Evolutionary conservation across 208 protist species (phyloP).

Genomic region (Wallacemonas sp.): DNA sequence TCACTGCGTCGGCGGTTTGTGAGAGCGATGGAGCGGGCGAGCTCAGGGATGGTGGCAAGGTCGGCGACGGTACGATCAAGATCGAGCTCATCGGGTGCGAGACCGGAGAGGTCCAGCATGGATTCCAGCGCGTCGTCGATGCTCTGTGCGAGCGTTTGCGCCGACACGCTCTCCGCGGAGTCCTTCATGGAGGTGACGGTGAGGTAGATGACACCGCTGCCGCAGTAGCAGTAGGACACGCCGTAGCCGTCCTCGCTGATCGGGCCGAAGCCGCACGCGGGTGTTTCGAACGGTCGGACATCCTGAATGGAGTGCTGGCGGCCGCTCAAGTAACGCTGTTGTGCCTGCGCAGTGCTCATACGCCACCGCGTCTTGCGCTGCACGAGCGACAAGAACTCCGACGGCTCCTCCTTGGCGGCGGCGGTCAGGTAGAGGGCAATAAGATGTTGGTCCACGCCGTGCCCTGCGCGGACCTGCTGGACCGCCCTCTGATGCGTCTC

Average conservation of each 20-base stretch:
- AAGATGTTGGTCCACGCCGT: slow-evolving; percentile 84
- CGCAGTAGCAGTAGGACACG: slow-evolving; percentile 85
- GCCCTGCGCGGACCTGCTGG: slow-evolving; percentile 66
- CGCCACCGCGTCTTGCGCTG: slow-evolving; percentile 70
- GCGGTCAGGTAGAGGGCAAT: slow-evolving; percentile 85
- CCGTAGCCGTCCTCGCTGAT: slow-evolving; percentile 85
- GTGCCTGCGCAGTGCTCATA: slow-evolving; percentile 79
- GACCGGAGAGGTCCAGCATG: slow-evolving; percentile 27
- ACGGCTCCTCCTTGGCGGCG: slow-evolving; percentile 38
- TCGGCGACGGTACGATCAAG: neutral
- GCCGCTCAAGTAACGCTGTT: slow-evolving; percentile 56
- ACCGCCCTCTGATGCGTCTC: slow-evolving; percentile 47
- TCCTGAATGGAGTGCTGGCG: slow-evolving; percentile 33
- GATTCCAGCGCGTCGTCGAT: slow-evolving; percentile 43
- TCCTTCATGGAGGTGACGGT: slow-evolving; percentile 76
- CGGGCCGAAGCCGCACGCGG: slow-evolving; percentile 85
- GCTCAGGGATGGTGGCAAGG: neutral
- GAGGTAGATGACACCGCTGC: slow-evolving; percentile 68
- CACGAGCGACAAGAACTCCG: slow-evolving; percentile 60
- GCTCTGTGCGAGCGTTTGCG: slow-evolving; percentile 29
- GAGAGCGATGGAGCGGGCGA: slow-evolving; percentile 3
- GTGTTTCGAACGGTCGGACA: slow-evolving; percentile 39
- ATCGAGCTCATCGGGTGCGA: neutral
- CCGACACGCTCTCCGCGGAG: slow-evolving; percentile 37
- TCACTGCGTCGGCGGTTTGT: slow-evolving; percentile 5